Base-by-base conservation (phyloP, 116 monocot species). In the Papilionanthe hybrid region DNA sequence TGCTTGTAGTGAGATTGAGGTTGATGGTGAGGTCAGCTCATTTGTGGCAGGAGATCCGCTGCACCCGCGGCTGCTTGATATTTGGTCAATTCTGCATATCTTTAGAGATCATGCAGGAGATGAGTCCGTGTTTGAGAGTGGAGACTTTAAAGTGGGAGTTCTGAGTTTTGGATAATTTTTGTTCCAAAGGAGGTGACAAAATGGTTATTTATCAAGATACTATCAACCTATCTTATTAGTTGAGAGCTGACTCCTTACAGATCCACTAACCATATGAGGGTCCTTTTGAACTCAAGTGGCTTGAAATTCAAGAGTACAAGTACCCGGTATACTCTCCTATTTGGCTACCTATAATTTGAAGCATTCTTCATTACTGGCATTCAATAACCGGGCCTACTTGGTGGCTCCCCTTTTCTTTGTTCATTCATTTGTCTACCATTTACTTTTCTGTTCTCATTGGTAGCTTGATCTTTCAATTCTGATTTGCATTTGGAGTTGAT, bases 1-100 rank as follows among this genome's bases (percentile, higher is more conserved):
- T 27, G 92, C 87, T 13, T 78, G 47, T 23, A 92, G 92, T 60
- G 82, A 55, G 27, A 81, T 90, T 29, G 86, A 83, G 73, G 67
- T 92, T 49, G 80, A 85, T 10, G 87, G 92, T 0, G 30, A 43
- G 41, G 83, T 78, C 28, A 89, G 78, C 80, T 88, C 87, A 9
- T 90, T 85, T 27, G 73, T 85, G n/a, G 77, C 85, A 11, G 81
- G 72, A 19, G 91, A 91, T 82, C 80, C 71, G 20, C 67, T 75
- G 58, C 91, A 91, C 28, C 86, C 78, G 1, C 75, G 12, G 82
- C 41, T 76, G 48, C 18, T 82, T 22, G 84, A 86, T 80, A 86
- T 91, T 23, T 80, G 82, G 79, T 60, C 60, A 29, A 81, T 84
- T 44, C 56, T 91, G 72, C 43, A 82, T 48, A 27, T 82, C 12